A percentile compares a stretch with the other conserved stretches of the same genome.
phyloP scores from a whole-genome alignment of 768 basidiomycete species.

The Tulasnella sp. region DNA sequence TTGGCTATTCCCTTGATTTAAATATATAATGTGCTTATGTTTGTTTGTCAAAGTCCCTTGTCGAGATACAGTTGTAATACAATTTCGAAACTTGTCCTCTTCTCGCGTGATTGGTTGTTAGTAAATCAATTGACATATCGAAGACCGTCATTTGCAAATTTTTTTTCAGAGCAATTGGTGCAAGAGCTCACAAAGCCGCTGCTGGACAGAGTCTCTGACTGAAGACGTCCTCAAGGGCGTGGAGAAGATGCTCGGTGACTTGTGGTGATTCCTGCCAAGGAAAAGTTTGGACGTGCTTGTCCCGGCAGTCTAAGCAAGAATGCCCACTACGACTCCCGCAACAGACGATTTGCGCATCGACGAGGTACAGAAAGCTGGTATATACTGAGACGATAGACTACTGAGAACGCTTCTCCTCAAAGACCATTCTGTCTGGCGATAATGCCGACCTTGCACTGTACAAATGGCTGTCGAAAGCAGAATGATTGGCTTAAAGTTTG shows the following conservation, averaged over 20 bases:
- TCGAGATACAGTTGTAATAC: too few relatives aligned
- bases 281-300: slow-evolving; percentile 10
- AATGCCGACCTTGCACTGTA: slow-evolving; percentile 83
- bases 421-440: slow-evolving; percentile 73
- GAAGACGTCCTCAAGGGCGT: too few relatives aligned
- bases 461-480: slow-evolving; percentile 74
- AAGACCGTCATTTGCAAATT: too few relatives aligned
- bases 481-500: slow-evolving; percentile 58
- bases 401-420: background rate
- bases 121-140: too few relatives aligned
- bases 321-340: background rate
- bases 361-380: background rate
- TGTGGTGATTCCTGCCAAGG: background rate
- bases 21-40: too few relatives aligned
- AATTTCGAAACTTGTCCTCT: too few relatives aligned
- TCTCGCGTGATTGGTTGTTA: too few relatives aligned
- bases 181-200: too few relatives aligned
- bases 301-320: background rate
- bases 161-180: too few relatives aligned
- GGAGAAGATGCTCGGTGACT: background rate
- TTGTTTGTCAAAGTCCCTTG: too few relatives aligned
- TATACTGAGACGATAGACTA: background rate
- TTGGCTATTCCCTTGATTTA: background rate
- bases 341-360: slow-evolving; percentile 7
- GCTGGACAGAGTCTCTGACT: too few relatives aligned